Evolutionary conservation across 1,284 basidiomycete genomes (phyloP).

Genomic region (Naganishia albida): DNA sequence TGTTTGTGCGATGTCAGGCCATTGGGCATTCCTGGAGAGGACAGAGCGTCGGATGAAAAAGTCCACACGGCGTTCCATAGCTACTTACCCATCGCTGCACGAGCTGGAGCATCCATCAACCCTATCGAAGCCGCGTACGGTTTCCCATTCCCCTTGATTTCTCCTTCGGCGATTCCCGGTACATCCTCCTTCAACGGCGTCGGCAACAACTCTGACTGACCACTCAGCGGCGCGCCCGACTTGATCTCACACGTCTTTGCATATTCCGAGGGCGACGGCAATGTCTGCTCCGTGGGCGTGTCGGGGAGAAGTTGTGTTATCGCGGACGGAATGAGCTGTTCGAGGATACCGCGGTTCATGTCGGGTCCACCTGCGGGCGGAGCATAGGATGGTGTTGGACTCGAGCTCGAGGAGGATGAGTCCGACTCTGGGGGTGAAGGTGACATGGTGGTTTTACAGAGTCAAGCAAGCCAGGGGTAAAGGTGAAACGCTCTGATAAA

Average conservation of each 20-base stretch:
- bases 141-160: not conserved
- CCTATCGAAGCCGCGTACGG: slow-evolving; percentile 24
- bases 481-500: not conserved
- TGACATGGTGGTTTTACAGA: too few species aligned
- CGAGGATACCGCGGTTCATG: slow-evolving; percentile 18
- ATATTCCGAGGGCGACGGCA: slow-evolving; percentile 20
- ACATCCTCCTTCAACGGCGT: not conserved
- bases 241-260: slow-evolving; percentile 8
- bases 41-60: not conserved
- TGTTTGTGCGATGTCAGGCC: slow-evolving; percentile 43
- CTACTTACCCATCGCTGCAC: slow-evolving; percentile 45
- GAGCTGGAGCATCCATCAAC: slow-evolving; percentile 48
- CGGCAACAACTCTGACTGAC: slow-evolving; percentile 17
- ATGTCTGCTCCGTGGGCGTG: not conserved
- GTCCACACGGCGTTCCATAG: too few species aligned
- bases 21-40: slow-evolving; percentile 42
- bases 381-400: not conserved
- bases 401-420: slow-evolving; percentile 15
- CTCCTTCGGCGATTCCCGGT: not conserved
- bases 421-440: not conserved
- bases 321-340: slow-evolving; percentile 1
- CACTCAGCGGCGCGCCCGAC: slow-evolving; percentile 23
- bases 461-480: not conserved
- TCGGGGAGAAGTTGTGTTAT: not conserved
- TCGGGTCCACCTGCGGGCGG: slow-evolving; percentile 14